These are phyloP conservation scores for Cercophora newfieldiana DNA, from an alignment of 495 filamentous ascomycete species.

Conservation along the genomic window DNA sequence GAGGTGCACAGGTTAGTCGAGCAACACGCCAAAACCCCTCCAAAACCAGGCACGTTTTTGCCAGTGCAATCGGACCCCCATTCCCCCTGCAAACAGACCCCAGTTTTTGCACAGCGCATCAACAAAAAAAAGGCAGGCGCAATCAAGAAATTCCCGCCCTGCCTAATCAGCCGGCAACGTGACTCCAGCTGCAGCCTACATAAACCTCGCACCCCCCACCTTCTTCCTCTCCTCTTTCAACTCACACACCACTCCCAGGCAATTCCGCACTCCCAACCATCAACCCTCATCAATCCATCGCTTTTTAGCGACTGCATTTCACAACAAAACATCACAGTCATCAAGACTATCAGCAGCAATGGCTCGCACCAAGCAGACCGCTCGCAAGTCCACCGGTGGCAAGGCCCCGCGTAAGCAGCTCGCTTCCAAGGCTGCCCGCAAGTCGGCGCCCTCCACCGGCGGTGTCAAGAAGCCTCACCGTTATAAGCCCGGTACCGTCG, in stretches of 20 bases:
- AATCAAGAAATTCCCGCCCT: slow-evolving; percentile 28
- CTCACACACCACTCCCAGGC: slow-evolving; percentile 37
- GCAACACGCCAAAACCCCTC: slow-evolving; percentile 29
- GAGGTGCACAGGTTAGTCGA: slow-evolving; percentile 12
- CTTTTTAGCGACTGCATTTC: background rate
- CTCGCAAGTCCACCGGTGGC: slow-evolving; percentile 99
- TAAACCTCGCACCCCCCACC: slow-evolving; percentile 53
- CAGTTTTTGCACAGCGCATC: slow-evolving; percentile 33
- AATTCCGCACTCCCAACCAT: slow-evolving; percentile 34
- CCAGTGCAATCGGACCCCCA: slow-evolving; percentile 29
- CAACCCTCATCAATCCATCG: slow-evolving; percentile 35
- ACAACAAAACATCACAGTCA: slow-evolving; percentile 30
- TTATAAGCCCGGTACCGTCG: slow-evolving; percentile 99
- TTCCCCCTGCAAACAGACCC: slow-evolving; percentile 37
- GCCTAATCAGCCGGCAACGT: slow-evolving; percentile 50
- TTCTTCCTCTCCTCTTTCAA: slow-evolving; percentile 49
- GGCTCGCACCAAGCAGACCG: slow-evolving; percentile 99
- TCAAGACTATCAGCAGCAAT: slow-evolving; percentile 65
- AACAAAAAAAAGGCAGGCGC: slow-evolving; percentile 30
- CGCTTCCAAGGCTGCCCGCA: slow-evolving; percentile 55
- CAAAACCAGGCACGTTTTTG: slow-evolving; percentile 30
- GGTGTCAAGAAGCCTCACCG: slow-evolving; percentile 99
- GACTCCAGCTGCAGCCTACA: slow-evolving; percentile 34
- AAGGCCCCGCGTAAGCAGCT: slow-evolving; percentile 99
- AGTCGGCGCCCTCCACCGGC: slow-evolving; percentile 58